These are phyloP conservation scores for Umbellularia californica DNA, from an alignment of 164 flowering plant species.

Conservation along the genomic window DNA sequence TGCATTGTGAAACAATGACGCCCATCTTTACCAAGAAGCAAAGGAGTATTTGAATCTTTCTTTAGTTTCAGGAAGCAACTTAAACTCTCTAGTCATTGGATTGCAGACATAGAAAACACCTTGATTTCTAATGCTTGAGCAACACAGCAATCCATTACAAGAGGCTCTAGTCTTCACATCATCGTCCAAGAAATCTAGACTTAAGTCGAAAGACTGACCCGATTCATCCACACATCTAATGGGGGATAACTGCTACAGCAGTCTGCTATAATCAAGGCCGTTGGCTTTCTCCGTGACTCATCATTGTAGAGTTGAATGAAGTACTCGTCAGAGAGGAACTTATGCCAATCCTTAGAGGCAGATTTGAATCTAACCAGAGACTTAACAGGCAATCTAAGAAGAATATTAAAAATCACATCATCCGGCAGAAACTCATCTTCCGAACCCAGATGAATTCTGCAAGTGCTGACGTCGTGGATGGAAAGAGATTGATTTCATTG, in stretches of 20 bases:
- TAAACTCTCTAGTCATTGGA: constrained; percentile 74
- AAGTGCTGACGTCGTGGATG: too few species aligned
- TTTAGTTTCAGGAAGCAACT: constrained; percentile 49
- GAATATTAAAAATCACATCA: constrained; percentile 65
- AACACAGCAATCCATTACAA: constrained; percentile 87
- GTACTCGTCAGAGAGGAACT: constrained; percentile 46
- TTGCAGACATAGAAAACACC: constrained; percentile 87
- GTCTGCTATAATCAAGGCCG: constrained; percentile 47
- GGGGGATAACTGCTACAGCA: too few species aligned
- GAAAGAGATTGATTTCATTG: too few species aligned
- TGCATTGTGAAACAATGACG: constrained; percentile 59
- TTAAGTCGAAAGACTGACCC: constrained; percentile 1
- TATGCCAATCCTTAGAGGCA: constrained; percentile 68
- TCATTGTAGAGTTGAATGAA: constrained; percentile 54
- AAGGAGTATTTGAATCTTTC: constrained; percentile 70
- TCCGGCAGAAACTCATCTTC: constrained; percentile 57
- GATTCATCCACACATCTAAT: too few species aligned
- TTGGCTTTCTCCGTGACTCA: constrained; percentile 43
- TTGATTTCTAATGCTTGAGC: constrained; percentile 71
- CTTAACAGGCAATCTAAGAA: constrained; percentile 68
- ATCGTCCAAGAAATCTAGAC: constrained; percentile 67
- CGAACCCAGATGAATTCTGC: constrained; percentile 1
- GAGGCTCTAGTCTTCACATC: constrained; percentile 79
- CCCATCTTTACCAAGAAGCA: constrained; percentile 63
- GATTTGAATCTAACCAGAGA: constrained; percentile 55